A percentile compares a stretch with the other conserved stretches of the same genome.
phyloP scores from a whole-genome alignment of 805 yeast genomes.

The Cyberlindnera misumaiensis region DNA sequence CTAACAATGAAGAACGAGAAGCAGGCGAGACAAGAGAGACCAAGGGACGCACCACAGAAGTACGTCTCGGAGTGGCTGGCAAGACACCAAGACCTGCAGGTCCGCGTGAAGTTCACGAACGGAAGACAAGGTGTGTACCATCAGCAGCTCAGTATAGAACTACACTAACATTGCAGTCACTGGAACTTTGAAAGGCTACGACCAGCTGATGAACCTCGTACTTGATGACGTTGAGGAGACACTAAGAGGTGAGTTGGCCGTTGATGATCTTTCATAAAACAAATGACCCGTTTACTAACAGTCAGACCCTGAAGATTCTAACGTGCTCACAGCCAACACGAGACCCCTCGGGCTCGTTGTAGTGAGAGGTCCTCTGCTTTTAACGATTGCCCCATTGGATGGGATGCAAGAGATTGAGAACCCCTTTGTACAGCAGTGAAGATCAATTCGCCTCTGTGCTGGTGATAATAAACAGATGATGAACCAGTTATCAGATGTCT shows the following conservation, averaged over 20 bases:
- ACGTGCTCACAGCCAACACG: conserved; percentile 45
- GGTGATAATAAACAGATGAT: background rate
- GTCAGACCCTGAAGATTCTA: conserved; percentile 55
- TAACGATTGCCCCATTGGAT: conserved; percentile 64
- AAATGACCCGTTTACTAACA: background rate
- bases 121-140: conserved; percentile 53
- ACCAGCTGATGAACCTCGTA: conserved; percentile 74
- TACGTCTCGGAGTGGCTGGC: conserved; percentile 83
- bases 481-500: too few relatives aligned
- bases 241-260: conserved; percentile 42
- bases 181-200: conserved; percentile 83
- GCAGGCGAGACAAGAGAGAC: conserved; percentile 4
- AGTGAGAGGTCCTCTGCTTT: conserved; percentile 75
- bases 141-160: too few relatives aligned
- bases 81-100: conserved; percentile 63
- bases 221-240: conserved; percentile 66
- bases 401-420: conserved; percentile 67
- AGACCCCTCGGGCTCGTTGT: conserved; percentile 74
- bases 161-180: conserved; percentile 19
- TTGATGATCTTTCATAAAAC: too few relatives aligned
- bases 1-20: background rate
- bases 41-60: conserved; percentile 60
- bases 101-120: conserved; percentile 76
- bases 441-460: background rate
- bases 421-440: conserved; percentile 42